Percentiles rank a stretch among this genome's conserved stretches.
These are phyloP conservation scores for Marasmius sp. DNA, from an alignment of 1,284 basidiomycete species.

Conservation along the genomic window DNA sequence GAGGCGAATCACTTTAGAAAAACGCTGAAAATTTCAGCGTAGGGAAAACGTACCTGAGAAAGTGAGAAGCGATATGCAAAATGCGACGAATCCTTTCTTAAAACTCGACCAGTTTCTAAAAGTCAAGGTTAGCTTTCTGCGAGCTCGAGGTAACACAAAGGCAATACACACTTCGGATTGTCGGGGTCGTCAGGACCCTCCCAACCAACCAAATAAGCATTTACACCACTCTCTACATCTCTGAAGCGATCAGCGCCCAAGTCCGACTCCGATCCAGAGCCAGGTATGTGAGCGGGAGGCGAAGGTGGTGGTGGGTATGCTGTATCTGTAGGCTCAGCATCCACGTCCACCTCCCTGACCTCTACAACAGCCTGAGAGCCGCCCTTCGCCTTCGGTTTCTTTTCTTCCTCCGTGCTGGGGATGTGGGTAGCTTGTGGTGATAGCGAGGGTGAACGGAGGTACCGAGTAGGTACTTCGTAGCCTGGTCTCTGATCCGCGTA, in stretches of 20 bases:
- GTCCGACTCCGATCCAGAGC: neutral
- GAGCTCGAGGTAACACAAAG: neutral
- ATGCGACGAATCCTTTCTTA: slow-evolving; percentile 41
- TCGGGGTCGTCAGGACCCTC: slow-evolving; percentile 31
- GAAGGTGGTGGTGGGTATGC: neutral
- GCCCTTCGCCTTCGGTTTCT: neutral
- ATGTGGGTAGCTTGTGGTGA: slow-evolving; percentile 6
- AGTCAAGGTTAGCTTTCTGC: neutral
- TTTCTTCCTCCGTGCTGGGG: neutral
- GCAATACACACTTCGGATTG: slow-evolving; percentile 26
- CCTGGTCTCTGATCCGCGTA: slow-evolving; percentile 21
- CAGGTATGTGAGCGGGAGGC: neutral
- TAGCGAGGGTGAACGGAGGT: slow-evolving; percentile 10
- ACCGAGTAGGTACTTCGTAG: slow-evolving; percentile 17
- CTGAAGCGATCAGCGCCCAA: neutral
- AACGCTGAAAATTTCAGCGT: too few relatives aligned
- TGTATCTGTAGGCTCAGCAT: too few relatives aligned
- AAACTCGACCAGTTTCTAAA: slow-evolving; percentile 27
- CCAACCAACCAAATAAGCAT: slow-evolving; percentile 26
- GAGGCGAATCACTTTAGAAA: too few relatives aligned
- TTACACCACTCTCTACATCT: slow-evolving; percentile 16
- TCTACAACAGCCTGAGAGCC: too few relatives aligned
- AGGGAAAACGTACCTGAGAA: slow-evolving; percentile 47
- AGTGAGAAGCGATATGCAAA: slow-evolving; percentile 57
- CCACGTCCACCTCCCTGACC: too few relatives aligned